Conservation (phyloP, 306 rosid genomes). For the Cicer yamashitae region DNA sequence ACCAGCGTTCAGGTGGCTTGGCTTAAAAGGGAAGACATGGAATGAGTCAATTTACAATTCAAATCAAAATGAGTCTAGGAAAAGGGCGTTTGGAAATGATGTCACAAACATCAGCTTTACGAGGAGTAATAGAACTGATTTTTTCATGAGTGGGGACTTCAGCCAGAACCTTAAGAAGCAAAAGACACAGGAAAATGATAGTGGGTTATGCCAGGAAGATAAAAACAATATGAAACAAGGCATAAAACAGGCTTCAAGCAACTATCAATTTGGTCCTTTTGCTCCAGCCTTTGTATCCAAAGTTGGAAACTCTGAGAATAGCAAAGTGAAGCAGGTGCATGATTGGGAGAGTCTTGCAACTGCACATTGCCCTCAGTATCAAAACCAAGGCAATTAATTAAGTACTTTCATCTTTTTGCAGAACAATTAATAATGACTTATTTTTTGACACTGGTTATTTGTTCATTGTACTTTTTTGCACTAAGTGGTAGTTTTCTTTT, state of each 20-base stretch:
- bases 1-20: constrained; percentile 93
- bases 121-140: constrained; percentile 53
- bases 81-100: constrained; percentile 81
- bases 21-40: constrained; percentile 54
- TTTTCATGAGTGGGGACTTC: constrained; percentile 43
- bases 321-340: constrained; percentile 50
- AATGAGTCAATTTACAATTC: constrained; percentile 41
- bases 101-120: constrained; percentile 66
- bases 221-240: constrained; percentile 47
- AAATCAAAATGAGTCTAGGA: constrained; percentile 55
- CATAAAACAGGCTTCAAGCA: constrained; percentile 48
- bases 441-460: neutral
- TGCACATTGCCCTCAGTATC: constrained; percentile 73
- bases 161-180: constrained; percentile 41
- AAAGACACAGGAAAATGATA: constrained; percentile 45
- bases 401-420: constrained; percentile 27
- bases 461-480: constrained; percentile 5
- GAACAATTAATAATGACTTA: neutral
- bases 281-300: constrained; percentile 68
- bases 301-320: constrained; percentile 51
- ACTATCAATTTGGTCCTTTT: constrained; percentile 88
- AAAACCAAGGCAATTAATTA: constrained; percentile 76
- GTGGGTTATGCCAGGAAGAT: constrained; percentile 40
- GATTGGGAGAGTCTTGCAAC: constrained; percentile 73
- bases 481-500: constrained; percentile 5